Evolutionary conservation across 306 rosid species (phyloP).

Genomic region (Pterocarpus santalinus): DNA sequence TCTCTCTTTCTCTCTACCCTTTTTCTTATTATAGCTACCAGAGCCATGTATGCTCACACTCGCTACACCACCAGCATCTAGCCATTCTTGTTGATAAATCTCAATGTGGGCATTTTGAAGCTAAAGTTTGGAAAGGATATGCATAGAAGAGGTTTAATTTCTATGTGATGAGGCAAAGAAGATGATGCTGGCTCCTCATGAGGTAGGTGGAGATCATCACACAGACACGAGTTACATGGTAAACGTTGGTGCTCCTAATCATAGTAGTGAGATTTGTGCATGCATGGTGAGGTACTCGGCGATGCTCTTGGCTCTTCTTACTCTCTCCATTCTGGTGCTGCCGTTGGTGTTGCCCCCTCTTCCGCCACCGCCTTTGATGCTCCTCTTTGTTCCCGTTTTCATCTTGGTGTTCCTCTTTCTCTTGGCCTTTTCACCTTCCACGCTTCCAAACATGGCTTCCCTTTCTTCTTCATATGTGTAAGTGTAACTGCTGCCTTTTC

Average conservation of each 20-base stretch:
- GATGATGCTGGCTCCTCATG: background rate
- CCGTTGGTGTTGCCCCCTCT: slow-evolving; percentile 80
- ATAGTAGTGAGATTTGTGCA: background rate
- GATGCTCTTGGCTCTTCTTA: slow-evolving; percentile 57
- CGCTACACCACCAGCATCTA: too few relatives aligned
- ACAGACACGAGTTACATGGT: background rate
- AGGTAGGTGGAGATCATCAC: background rate
- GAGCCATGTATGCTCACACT: too few relatives aligned
- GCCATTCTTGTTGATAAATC: too few relatives aligned
- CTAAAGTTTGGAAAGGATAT: background rate
- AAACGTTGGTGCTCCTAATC: background rate
- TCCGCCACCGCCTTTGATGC: slow-evolving; percentile 75
- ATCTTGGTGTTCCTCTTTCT: slow-evolving; percentile 60
- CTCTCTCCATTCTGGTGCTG: slow-evolving; percentile 59
- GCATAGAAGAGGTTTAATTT: background rate
- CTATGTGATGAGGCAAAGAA: background rate
- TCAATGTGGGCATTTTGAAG: slow-evolving; percentile 24
- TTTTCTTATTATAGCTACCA: too few relatives aligned
- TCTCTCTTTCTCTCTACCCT: background rate
- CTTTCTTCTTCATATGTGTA: slow-evolving; percentile 31
- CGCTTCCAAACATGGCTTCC: slow-evolving; percentile 41
- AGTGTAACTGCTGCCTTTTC: background rate
- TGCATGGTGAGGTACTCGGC: slow-evolving; percentile 60
- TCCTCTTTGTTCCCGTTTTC: slow-evolving; percentile 68
- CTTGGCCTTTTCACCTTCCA: slow-evolving; percentile 63